Conservation (phyloP, 306 rosid species). For the Argentina anserina region DNA sequence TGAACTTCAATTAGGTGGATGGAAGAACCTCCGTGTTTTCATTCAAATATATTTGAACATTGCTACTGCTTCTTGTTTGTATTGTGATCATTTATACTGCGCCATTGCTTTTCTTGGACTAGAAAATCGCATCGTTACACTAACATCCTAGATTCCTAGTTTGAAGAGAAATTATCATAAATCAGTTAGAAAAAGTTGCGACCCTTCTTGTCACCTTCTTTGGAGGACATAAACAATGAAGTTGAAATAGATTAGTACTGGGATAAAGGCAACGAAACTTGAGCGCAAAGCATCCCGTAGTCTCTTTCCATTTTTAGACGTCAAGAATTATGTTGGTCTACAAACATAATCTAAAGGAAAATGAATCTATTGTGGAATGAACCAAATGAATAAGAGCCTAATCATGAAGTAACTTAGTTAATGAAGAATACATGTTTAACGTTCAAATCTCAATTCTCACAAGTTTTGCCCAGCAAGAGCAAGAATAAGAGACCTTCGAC, state of each 20-base stretch:
- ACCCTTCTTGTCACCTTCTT: background rate
- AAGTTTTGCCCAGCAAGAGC: too few species aligned
- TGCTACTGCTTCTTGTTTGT: background rate
- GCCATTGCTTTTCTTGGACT: background rate
- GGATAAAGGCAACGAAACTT: background rate
- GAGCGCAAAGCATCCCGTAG: background rate
- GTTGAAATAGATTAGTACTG: background rate
- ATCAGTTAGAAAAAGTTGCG: background rate
- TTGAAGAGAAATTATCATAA: background rate
- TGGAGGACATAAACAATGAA: background rate
- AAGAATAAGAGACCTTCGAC: too few species aligned
- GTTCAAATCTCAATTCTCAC: background rate
- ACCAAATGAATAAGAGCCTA: too few species aligned
- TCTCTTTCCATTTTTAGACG: background rate
- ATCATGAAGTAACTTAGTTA: too few species aligned
- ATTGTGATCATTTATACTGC: background rate
- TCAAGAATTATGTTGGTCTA: background rate
- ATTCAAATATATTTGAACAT: background rate
- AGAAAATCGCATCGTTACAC: background rate
- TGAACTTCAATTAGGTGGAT: too few species aligned
- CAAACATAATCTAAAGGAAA: too few species aligned
- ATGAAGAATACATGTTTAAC: too few species aligned
- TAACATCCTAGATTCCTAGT: background rate
- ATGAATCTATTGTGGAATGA: too few species aligned
- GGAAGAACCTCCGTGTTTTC: too few species aligned